Percentiles rank a stretch among this genome's conserved stretches.
phyloP scores from a whole-genome alignment of 345 rosid genomes.

The Brassica rapa region DNA sequence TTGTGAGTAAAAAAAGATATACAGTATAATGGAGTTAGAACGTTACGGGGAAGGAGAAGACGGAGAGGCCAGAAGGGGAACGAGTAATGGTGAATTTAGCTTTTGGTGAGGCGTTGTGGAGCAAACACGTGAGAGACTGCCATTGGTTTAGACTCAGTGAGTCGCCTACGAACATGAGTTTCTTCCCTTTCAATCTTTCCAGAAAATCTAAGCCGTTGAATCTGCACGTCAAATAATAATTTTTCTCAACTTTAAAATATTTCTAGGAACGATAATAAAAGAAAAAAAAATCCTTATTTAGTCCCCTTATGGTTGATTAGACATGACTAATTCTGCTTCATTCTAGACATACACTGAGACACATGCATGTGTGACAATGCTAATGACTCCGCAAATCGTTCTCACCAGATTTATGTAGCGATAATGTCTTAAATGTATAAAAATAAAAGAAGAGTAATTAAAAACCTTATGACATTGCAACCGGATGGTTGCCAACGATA shows the following conservation, averaged over 20 bases:
- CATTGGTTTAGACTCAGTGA: constrained; percentile 82
- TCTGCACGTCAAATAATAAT: constrained; percentile 37
- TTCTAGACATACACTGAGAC: too few species aligned
- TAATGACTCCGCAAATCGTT: not conserved
- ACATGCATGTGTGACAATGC: not conserved
- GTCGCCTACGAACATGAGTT: constrained; percentile 79
- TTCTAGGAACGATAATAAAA: not conserved
- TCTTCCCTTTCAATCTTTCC: constrained; percentile 53
- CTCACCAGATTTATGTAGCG: not conserved
- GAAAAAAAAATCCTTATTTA: not conserved
- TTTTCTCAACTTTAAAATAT: not conserved
- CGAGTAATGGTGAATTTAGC: constrained; percentile 37
- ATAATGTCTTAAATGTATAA: not conserved
- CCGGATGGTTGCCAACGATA: constrained; percentile 65
- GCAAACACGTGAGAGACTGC: constrained; percentile 90
- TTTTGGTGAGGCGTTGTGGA: constrained; percentile 55
- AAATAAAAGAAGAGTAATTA: not conserved
- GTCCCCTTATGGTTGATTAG: not conserved
- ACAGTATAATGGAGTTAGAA: not conserved
- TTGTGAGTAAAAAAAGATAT: not conserved
- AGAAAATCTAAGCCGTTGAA: constrained; percentile 60
- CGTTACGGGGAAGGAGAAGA: constrained; percentile 57
- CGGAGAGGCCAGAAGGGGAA: constrained; percentile 53
- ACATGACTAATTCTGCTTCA: too few species aligned
- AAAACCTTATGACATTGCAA: constrained; percentile 60